Evolutionary conservation across 2,329 filamentous ascomycete species (phyloP).

Genomic region (Arthrobotrys megalospora): DNA sequence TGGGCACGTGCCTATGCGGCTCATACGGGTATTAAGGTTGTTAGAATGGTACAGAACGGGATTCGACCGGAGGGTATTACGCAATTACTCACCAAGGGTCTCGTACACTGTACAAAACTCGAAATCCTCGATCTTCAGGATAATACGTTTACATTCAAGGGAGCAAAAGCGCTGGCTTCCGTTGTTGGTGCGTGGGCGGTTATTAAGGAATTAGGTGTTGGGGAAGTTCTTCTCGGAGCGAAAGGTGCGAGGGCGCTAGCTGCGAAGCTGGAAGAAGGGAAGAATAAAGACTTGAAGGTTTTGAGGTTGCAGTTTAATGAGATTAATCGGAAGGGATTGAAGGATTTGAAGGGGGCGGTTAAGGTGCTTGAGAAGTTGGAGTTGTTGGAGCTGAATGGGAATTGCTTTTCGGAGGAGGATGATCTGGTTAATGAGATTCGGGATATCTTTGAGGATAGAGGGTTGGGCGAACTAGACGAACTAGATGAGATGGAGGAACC

Average conservation of each 20-base stretch:
- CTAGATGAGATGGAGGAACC: conserved; percentile 87
- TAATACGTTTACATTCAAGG: conserved; percentile 91
- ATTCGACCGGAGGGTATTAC: conserved; percentile 94
- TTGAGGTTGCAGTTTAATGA: conserved; percentile 95
- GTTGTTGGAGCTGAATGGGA: conserved; percentile 94
- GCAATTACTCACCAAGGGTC: conserved; percentile 82
- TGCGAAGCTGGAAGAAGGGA: conserved; percentile 79
- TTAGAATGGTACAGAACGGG: conserved; percentile 99
- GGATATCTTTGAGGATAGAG: conserved; percentile 78
- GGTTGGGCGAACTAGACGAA: conserved; percentile 83
- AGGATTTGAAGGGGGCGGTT: conserved; percentile 78
- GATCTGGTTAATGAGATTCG: conserved; percentile 82
- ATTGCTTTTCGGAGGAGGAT: conserved; percentile 92
- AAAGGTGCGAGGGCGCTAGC: conserved; percentile 83
- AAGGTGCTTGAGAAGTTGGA: conserved; percentile 81
- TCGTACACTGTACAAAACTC: conserved; percentile 79
- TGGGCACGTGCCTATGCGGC: conserved; percentile 91
- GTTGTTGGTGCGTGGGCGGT: conserved; percentile 81
- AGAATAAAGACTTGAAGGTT: conserved; percentile 83
- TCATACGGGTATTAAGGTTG: conserved; percentile 83
- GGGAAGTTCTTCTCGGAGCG: conserved; percentile 86
- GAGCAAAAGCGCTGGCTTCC: conserved; percentile 82
- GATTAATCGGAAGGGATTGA: conserved; percentile 82
- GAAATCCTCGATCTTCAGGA: conserved; percentile 91
- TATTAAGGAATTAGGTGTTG: conserved; percentile 86